Base-by-base conservation (phyloP, 345 rosid species). In the Syzygium aromaticum region DNA sequence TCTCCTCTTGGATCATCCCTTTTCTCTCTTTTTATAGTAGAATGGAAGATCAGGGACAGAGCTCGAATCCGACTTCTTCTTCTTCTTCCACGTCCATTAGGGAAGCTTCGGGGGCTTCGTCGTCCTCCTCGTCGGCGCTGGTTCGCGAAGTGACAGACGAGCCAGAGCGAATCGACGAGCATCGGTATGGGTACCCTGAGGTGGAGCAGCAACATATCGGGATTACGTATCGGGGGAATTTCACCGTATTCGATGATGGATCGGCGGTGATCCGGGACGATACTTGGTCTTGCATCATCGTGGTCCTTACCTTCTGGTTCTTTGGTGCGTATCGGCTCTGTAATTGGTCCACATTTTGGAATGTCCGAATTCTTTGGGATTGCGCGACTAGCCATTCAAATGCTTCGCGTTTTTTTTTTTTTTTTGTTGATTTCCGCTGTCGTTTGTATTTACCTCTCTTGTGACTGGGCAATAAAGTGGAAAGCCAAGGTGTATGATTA, bases 251-350 rank as follows among this genome's bases (percentile, higher is more conserved):
- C 64, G 92, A 91, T 89, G 94, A 92, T 59, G 88, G 87, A 5
- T 84, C 95, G 23, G 85, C 90, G 57, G 77, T 85, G 38, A 88
- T 90, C 59, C 89, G 96, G 4, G 96, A 95, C 84, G 98, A 96
- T 77, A 92, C 97, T 11, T 98, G 99, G 96, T 93, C 98, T 87
- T 96, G 97, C 92, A 89, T 95, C 93, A 93, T 95, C 86, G 98
- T 95, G 77, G 95, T 94, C 77, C 93, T 95, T 88, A 95, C 98
- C 63, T 96, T 98, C 91, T 98, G 98, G 92, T 92, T 95, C 90
- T 96, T 98, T 85, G 97, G 99, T 98, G 84, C 51, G 97, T 88
- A 67, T 38, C 40, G 49, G 30, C 84, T 54, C 86, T 11, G 86
- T 73, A 73, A 27, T 63, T 85, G 82, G 30, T 1, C 52, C n/a